Conservation (phyloP, 805 yeast genomes). For the Candida chauliodis region DNA sequence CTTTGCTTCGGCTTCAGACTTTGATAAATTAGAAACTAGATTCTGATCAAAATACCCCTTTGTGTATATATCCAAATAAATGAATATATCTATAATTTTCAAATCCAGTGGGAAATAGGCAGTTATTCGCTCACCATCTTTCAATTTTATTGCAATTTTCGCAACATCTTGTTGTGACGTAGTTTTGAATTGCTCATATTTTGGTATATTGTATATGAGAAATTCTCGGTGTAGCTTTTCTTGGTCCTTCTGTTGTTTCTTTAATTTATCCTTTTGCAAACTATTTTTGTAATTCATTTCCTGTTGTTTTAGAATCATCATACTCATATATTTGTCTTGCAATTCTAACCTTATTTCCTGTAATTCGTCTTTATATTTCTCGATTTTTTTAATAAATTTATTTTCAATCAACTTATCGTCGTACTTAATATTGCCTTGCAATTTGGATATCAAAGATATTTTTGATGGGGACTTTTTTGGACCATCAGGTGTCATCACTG, state of each 20-base stretch:
- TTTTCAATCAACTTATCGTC: constrained; percentile 19
- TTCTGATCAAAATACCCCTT: constrained; percentile 38
- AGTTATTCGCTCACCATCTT: constrained; percentile 56
- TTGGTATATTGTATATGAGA: constrained; percentile 24
- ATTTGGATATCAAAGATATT: constrained; percentile 55
- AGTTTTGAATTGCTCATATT: constrained; percentile 19
- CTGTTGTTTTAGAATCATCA: constrained; percentile 64
- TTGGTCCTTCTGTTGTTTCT: constrained; percentile 29
- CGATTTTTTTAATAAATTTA: constrained; percentile 44
- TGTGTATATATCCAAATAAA: constrained; percentile 30
- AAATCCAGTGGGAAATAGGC: constrained; percentile 27
- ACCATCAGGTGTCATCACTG: constrained; percentile 53
- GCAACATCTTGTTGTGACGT: constrained; percentile 29
- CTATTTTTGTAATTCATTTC: constrained; percentile 75
- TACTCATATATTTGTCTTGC: constrained; percentile 55
- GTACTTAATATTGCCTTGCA: constrained; percentile 47
- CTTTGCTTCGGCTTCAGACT: constrained; percentile 18
- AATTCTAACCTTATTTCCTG: constrained; percentile 59
- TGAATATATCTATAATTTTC: constrained; percentile 29
- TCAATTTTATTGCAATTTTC: constrained; percentile 66
- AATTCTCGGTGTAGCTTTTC: constrained; percentile 37
- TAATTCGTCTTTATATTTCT: constrained; percentile 60
- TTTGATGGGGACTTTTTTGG: constrained; percentile 51
- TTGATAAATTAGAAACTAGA: constrained; percentile 17
- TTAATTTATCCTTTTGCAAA: constrained; percentile 59